phyloP scores from a whole-genome alignment of 306 rosid species.

The Neltuma alba region DNA sequence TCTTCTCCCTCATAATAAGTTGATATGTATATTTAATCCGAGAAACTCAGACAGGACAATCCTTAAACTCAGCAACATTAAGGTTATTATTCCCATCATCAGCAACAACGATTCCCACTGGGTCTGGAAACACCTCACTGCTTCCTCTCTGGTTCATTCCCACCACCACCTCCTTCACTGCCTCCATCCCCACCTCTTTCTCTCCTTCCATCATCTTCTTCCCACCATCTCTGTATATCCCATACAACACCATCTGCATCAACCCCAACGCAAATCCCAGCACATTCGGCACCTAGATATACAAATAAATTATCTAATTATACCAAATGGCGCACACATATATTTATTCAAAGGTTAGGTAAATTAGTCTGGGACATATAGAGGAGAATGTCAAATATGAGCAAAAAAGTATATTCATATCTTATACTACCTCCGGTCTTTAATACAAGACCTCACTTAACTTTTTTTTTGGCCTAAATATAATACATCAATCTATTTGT shows the following conservation, averaged over 20 bases:
- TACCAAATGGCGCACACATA: too few relatives aligned
- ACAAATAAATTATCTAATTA: too few relatives aligned
- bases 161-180: constrained; percentile 16
- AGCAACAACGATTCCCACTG: not conserved
- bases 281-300: constrained; percentile 68
- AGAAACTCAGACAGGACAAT: not conserved
- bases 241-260: constrained; percentile 70
- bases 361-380: too few relatives aligned
- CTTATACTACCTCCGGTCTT: too few relatives aligned
- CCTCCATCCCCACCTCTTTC: not conserved
- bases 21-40: not conserved
- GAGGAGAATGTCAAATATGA: too few relatives aligned
- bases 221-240: constrained; percentile 44
- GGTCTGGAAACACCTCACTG: constrained; percentile 21
- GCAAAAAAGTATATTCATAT: too few relatives aligned
- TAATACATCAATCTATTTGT: too few relatives aligned
- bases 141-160: constrained; percentile 23
- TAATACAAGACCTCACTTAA: too few relatives aligned
- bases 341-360: too few relatives aligned
- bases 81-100: not conserved
- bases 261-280: constrained; percentile 70
- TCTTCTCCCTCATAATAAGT: not conserved
- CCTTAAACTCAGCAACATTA: not conserved
- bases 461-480: too few relatives aligned
- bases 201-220: constrained; percentile 31